Base-by-base conservation (phyloP, 768 basidiomycete species). In the Phaeolepiota aurea region DNA sequence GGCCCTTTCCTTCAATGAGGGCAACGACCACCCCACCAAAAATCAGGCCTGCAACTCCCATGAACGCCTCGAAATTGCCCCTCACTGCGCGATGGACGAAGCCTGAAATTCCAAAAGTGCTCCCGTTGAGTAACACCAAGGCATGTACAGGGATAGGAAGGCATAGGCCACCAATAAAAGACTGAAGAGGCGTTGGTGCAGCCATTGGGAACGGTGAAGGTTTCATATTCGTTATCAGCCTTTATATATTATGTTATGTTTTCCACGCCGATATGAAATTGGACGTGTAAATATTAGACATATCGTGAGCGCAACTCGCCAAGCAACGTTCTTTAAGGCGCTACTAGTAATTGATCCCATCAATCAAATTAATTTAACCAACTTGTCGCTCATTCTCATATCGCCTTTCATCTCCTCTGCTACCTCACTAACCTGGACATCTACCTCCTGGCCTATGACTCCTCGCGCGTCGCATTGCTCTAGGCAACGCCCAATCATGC, bases 21-120 rank as follows among this genome's bases (percentile, higher is more conserved):
- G 69, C 70, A 9, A 70, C 57, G 23, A 65, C 40, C 10, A 65
- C 46, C 19, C 79, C 79, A 20, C 75, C 75, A 13, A 69, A 49
- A 11, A 76, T 42, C 32, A 80, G 60, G 13, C 76, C 79, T 20
- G 55, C 46, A 5, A 66, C 65, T 4, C 66, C 68, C 2, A 58
- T 55, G 1, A 62, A 38, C 3, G 65, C 68, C 36, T 76, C 77
- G 20, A 49, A 48, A 43, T 57, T 55, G 13, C 77, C 74, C 19
- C 62, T 61, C 4, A 66, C 54, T 0, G 72, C 65, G 36, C 68
- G 63, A 52, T 79, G 74, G 2, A 81, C 48, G 46, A 79, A 79
- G 13, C 77, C 77, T 18, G 77, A 79, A 39, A 81, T 71, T 1
- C 79, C 79, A 45, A 78, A 74, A 35, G 72, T 67, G 42, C 61